A percentile compares a stretch with the other conserved stretches of the same genome.
These are phyloP conservation scores for Cryphonectria nitschkei DNA, from an alignment of 2,329 filamentous ascomycete genomes.

Conservation along the genomic window DNA sequence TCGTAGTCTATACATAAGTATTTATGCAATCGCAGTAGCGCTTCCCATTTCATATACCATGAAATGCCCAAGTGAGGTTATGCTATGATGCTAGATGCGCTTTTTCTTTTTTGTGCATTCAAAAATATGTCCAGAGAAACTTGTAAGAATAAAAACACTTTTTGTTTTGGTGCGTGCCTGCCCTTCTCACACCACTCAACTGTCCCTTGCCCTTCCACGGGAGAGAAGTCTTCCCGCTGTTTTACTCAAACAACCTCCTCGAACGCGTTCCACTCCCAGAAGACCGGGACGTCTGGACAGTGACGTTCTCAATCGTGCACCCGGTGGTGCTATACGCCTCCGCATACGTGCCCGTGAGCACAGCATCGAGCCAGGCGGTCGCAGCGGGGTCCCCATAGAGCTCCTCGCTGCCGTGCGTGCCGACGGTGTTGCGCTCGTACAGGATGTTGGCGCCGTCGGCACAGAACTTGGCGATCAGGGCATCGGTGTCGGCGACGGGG, in stretches of 20 bases:
- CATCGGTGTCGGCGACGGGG: constrained; percentile 46
- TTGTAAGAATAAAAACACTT: too few relatives aligned
- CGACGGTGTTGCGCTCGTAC: constrained; percentile 47
- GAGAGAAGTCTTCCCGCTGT: too few relatives aligned
- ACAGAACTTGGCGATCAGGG: constrained; percentile 45
- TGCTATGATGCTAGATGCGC: not conserved
- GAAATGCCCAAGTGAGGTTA: not conserved
- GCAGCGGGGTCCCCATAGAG: constrained; percentile 33
- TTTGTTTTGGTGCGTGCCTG: not conserved
- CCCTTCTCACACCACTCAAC: not conserved
- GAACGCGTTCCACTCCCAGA: not conserved
- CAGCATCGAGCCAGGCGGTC: constrained; percentile 32
- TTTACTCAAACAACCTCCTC: not conserved
- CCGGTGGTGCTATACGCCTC: constrained; percentile 20
- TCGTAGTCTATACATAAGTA: not conserved
- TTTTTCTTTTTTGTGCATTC: not conserved
- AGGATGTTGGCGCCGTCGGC: constrained; percentile 45
- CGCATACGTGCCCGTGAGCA: constrained; percentile 29
- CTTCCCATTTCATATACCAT: not conserved
- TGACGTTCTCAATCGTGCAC: constrained; percentile 31
- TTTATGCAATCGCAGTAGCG: not conserved
- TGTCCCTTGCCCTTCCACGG: too few relatives aligned
- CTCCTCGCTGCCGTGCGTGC: constrained; percentile 43
- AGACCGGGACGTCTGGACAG: not conserved
- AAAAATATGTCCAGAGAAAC: constrained; percentile 7